Base-by-base conservation (phyloP, 1,139 yeast genomes). In the Debaryomyces udenii region DNA sequence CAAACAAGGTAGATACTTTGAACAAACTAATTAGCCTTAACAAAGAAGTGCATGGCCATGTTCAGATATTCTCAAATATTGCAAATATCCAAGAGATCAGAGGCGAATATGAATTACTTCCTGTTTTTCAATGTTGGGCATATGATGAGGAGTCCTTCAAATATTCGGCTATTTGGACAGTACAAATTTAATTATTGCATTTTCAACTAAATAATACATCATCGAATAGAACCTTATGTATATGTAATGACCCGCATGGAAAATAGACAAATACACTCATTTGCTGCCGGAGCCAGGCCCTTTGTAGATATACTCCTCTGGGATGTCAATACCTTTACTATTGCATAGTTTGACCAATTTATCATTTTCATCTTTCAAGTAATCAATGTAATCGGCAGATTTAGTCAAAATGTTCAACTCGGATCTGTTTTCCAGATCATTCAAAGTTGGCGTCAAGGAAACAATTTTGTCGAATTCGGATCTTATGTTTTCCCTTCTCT, bases 401-500 rank as follows among this genome's bases (percentile, higher is more conserved):
- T 73, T 73, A 23, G 75, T 68, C 45, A 73, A 63, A 29, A 73
- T 73, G 43, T 66, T 71, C 40, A 73, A 56, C 43, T 73, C 78
- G 2, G 75, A 69, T 29, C 78, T 56, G 48, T 71, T 73, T 46
- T 73, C 78, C 53, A 64, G 67, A 18, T 68, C 70, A 1, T 62
- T 61, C 35, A 73, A 59, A 2, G 70, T 61, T 1, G 78, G 78
- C 2, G 77, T 72, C 31, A 73, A 57, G 4, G 62, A 52, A 9
- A 73, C 78, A 15, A 73, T 69, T 40, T 63, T 64, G 48, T 73
- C 78, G 50, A 73, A 73, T 47, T 72, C 78, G 10, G 74, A 62
- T 32, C 78, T 59, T 27, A 73, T 73, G 46, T 73, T 71, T 44
- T 70, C 76, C 48, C 78, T 59, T 52, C 78, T 56, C 47, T 70